phyloP scores from a whole-genome alignment of 495 filamentous ascomycete genomes.

The Aspergillus biplanus region DNA sequence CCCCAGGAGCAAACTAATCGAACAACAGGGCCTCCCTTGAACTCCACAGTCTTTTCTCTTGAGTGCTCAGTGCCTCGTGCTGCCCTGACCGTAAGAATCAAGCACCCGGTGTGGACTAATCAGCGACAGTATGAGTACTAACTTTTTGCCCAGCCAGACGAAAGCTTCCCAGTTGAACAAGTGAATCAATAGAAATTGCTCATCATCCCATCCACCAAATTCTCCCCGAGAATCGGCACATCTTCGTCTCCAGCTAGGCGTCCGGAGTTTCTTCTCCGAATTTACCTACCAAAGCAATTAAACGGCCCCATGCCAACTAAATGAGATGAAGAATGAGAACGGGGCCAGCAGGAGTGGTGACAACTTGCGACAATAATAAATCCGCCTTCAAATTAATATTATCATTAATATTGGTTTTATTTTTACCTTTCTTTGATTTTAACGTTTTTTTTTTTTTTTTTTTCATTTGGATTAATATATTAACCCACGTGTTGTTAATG shows the following conservation, averaged over 20 bases:
- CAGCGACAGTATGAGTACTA: constrained; percentile 2
- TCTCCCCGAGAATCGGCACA: background rate
- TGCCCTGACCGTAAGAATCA: background rate
- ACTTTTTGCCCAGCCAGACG: constrained; percentile 7
- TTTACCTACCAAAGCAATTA: background rate
- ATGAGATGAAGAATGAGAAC: background rate
- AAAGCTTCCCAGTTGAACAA: constrained; percentile 1
- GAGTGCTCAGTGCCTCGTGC: background rate
- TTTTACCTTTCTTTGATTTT: too few relatives aligned
- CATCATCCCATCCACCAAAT: background rate
- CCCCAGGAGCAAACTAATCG: background rate
- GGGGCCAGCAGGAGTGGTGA: background rate
- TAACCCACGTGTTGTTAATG: background rate
- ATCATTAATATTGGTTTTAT: too few relatives aligned
- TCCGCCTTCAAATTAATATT: too few relatives aligned
- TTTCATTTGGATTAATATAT: too few relatives aligned
- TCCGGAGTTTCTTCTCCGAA: background rate
- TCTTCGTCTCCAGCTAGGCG: background rate
- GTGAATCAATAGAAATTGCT: constrained; percentile 3
- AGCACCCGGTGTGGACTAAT: background rate
- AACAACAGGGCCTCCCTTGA: too few relatives aligned
- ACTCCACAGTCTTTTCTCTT: background rate
- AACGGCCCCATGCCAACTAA: background rate
- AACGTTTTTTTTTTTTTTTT: too few relatives aligned
- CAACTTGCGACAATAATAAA: too few relatives aligned